Conservation (phyloP, 176 grass and related monocot genomes). For the Oryza glumipatula region DNA sequence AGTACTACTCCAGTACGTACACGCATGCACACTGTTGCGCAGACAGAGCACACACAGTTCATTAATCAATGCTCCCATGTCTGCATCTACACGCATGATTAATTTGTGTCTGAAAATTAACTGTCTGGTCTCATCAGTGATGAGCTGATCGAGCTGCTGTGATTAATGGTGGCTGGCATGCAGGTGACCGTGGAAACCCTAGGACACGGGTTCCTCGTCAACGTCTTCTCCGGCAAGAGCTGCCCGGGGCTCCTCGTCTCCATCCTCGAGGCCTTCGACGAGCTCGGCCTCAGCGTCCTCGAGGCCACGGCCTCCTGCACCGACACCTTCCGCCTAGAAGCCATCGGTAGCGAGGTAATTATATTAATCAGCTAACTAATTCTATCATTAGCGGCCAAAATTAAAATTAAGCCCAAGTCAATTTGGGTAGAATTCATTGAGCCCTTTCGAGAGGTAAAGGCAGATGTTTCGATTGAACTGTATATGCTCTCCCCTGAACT, state of each 20-base stretch:
- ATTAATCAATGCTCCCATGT: not conserved
- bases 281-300: conserved; percentile 85
- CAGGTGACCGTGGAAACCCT: conserved; percentile 95
- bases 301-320: conserved; percentile 83
- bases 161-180: not conserved
- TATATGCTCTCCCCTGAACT: not conserved
- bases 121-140: not conserved
- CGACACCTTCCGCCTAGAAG: conserved; percentile 74
- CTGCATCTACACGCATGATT: not conserved
- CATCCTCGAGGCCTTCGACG: conserved; percentile 83
- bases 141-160: conserved; percentile 26
- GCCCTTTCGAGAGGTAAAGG: not conserved
- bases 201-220: conserved; percentile 85
- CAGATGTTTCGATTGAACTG: not conserved
- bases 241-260: conserved; percentile 86
- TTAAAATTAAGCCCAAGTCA: not conserved
- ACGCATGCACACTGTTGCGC: not conserved
- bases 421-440: not conserved
- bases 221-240: conserved; percentile 76
- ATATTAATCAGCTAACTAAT: not conserved
- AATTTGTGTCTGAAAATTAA: not conserved
- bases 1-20: not conserved
- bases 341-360: conserved; percentile 75
- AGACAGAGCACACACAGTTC: not conserved
- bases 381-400: not conserved